These are phyloP conservation scores for Phytopythium mirpurense DNA, from an alignment of 352 stramenopile species.

Conservation along the genomic window DNA sequence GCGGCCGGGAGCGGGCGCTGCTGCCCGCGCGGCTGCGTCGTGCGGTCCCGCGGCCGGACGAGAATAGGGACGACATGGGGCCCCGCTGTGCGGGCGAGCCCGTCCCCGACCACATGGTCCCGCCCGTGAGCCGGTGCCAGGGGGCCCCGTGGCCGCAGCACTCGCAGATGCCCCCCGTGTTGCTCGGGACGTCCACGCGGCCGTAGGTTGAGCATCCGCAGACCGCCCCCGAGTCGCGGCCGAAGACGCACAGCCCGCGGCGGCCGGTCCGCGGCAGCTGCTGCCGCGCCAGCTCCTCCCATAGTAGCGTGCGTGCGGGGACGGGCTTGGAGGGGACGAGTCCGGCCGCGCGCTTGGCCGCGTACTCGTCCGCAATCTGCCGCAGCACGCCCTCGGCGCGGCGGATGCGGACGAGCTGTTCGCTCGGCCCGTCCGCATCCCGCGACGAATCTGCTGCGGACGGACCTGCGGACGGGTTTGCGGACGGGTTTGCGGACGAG, in stretches of 20 bases:
- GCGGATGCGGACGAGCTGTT: conserved; percentile 22
- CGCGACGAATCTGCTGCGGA: too few relatives aligned
- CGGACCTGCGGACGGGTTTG: too few relatives aligned
- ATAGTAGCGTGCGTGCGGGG: conserved; percentile 69
- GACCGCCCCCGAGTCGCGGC: conserved; percentile 33
- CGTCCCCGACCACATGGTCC: conserved; percentile 21
- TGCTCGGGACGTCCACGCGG: conserved; percentile 38
- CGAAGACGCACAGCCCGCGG: conserved; percentile 66
- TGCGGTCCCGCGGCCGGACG: conserved; percentile 9
- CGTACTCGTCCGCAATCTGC: conserved; percentile 78
- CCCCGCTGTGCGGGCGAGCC: neutral
- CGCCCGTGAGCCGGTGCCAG: conserved; percentile 63
- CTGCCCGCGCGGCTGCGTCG: conserved; percentile 26
- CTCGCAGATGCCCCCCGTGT: conserved; percentile 56
- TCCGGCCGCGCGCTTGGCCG: conserved; percentile 65
- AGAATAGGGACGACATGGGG: neutral
- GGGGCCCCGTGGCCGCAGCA: conserved; percentile 62
- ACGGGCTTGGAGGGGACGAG: conserved; percentile 69
- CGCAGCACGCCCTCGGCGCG: conserved; percentile 66
- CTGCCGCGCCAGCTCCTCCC: conserved; percentile 61
- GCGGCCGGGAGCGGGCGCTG: conserved; percentile 11
- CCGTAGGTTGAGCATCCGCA: conserved; percentile 64
- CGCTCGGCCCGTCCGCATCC: conserved; percentile 9
- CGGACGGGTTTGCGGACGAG: neutral
- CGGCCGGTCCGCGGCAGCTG: conserved; percentile 29